Evolutionary conservation across 208 protist genomes (phyloP).

Genomic region (Leishmania lainsoni): DNA sequence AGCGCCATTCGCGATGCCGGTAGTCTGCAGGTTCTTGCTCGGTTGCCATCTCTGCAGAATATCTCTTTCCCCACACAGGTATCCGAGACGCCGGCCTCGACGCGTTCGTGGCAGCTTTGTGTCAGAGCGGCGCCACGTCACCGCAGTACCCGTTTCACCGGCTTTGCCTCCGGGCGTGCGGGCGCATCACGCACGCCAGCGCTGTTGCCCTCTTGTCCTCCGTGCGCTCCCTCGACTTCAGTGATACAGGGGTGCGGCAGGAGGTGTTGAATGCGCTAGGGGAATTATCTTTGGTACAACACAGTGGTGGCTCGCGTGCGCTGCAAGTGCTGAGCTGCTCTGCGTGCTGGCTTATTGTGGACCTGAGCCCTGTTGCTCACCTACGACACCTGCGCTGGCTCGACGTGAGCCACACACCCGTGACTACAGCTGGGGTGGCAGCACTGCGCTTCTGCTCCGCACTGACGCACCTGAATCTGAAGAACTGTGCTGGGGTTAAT

Average conservation of each 20-base stretch:
- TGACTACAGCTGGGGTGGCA: not conserved
- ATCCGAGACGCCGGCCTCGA: constrained; percentile 11
- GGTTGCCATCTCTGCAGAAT: constrained; percentile 13
- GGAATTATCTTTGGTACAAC: not conserved
- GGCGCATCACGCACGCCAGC: not conserved
- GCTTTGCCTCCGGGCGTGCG: constrained; percentile 9
- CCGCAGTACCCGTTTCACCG: constrained; percentile 6
- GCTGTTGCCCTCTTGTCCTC: constrained; percentile 7
- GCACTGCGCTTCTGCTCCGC: constrained; percentile 1
- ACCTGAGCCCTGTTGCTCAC: not conserved
- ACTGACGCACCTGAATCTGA: constrained; percentile 3
- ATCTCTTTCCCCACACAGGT: constrained; percentile 4
- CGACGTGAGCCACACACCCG: constrained; percentile 1
- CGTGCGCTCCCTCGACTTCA: constrained; percentile 10
- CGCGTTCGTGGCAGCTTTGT: constrained; percentile 2
- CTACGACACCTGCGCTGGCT: constrained; percentile 7
- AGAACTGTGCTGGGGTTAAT: not conserved
- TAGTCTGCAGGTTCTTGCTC: constrained; percentile 7
- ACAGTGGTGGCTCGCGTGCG: not conserved
- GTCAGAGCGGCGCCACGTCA: not conserved
- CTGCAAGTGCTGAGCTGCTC: constrained; percentile 2
- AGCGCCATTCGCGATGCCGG: not conserved
- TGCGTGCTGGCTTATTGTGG: not conserved
- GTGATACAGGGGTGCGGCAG: constrained; percentile 16
- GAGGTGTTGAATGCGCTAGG: constrained; percentile 12